Percentiles rank a stretch among this genome's conserved stretches.
These are phyloP conservation scores for Ophiostoma sp. DNA, from an alignment of 2,329 filamentous ascomycete species.

Conservation along the genomic window DNA sequence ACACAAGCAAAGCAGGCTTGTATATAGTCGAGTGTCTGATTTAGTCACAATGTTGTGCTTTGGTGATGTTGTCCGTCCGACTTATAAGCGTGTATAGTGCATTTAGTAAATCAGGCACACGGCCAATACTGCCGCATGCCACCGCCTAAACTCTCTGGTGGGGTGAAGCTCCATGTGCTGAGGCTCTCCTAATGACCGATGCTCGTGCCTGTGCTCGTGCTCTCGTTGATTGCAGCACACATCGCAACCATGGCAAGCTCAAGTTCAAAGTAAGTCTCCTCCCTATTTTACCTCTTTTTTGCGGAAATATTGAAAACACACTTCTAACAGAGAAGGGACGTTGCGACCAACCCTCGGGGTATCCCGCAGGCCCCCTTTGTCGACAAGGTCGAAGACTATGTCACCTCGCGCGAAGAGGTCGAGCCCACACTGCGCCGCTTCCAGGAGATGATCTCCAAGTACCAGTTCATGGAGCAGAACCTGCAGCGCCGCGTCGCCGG, in stretches of 20 bases:
- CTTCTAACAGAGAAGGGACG: constrained; percentile 34
- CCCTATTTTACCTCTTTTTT: background rate
- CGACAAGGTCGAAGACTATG: constrained; percentile 84
- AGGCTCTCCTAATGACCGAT: background rate
- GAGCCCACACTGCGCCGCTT: constrained; percentile 77
- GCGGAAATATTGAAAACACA: background rate
- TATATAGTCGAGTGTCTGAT: no score
- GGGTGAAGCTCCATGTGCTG: background rate
- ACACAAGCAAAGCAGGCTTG: no score
- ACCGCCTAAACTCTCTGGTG: constrained; percentile 23
- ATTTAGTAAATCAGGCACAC: background rate
- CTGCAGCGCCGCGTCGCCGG: constrained; percentile 76
- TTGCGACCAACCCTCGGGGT: constrained; percentile 69
- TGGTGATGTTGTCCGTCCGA: background rate
- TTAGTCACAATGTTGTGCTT: background rate
- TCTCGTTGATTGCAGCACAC: background rate
- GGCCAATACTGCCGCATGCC: constrained; percentile 19
- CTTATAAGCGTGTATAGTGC: background rate
- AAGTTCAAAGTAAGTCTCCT: background rate
- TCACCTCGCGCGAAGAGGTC: constrained; percentile 70
- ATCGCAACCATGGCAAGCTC: constrained; percentile 9
- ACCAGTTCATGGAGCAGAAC: constrained; percentile 98
- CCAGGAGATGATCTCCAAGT: constrained; percentile 97
- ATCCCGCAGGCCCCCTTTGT: constrained; percentile 82
- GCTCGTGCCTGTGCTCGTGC: background rate